phyloP scores from a whole-genome alignment of 345 rosid genomes.

The Diplotaxis tenuifolia region DNA sequence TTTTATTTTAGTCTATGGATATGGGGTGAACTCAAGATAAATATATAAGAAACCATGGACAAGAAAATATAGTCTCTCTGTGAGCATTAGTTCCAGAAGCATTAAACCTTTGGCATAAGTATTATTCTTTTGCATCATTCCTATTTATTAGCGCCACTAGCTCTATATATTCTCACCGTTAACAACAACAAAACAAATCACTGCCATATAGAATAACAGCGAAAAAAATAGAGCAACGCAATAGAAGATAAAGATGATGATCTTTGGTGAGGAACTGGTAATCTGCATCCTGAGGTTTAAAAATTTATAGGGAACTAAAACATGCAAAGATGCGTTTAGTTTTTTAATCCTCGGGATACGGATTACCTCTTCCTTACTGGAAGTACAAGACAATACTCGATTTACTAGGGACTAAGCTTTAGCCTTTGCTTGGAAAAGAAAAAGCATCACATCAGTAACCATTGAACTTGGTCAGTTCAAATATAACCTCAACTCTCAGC shows the following conservation, averaged over 20 bases:
- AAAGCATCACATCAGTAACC: neutral
- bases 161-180: constrained; percentile 11
- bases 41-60: constrained; percentile 21
- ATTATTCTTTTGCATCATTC: constrained; percentile 31
- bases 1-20: neutral
- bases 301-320: neutral
- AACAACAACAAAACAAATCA: neutral
- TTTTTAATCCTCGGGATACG: constrained; percentile 37
- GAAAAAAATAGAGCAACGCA: neutral
- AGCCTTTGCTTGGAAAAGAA: constrained; percentile 5
- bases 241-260: neutral
- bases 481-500: neutral
- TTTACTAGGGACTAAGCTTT: neutral
- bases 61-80: constrained; percentile 16
- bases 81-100: constrained; percentile 35
- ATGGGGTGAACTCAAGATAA: constrained; percentile 14
- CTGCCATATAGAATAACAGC: neutral
- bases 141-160: constrained; percentile 14
- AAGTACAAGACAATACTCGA: neutral
- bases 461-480: constrained; percentile 1
- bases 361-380: constrained; percentile 33
- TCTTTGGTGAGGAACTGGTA: constrained; percentile 27
- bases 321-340: neutral
- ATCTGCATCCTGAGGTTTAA: constrained; percentile 45
- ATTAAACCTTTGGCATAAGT: constrained; percentile 37